Base-by-base conservation (phyloP, 306 rosid species). In the Prunus dulcis region DNA sequence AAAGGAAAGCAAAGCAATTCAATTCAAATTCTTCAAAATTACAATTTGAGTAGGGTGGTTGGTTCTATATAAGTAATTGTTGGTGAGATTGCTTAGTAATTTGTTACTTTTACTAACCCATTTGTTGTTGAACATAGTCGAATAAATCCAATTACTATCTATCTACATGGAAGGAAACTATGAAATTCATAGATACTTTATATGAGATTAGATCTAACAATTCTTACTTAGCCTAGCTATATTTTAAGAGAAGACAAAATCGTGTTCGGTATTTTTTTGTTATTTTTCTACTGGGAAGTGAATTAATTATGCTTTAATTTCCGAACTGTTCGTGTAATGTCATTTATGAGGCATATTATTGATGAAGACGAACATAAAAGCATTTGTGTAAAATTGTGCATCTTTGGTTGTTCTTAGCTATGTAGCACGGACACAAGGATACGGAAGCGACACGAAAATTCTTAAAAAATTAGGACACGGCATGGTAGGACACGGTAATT, bases 91-190 rank as follows among this genome's bases (percentile, higher is more conserved):
- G 45, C 20, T 9, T 10, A 15, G 1, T 73, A 46, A 43, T 62
- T 2, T 45, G 2, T 4, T 60, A 77, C 52, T 47, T 10, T 4
- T 4, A 77, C 93, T 86, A 76, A 87, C 91, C 72, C 86, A 89
- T 86, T 91, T 89, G 85, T 80, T 89, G 49, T 5, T 86, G 85
- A 84, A 89, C 87, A 76, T 81, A 84, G 19, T 9, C 74, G 61
- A 3, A 78, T 80, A 83, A 83, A 74, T 20, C 71, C 80, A 69
- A 60, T 49, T 55, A 56, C 57, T 4, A 12, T 34, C 57, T 4
- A 6, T 34, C 41, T 34, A 34, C 8, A 6, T 3, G 17, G 45
- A 25, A 14, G 66, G 20, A 66, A 62, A 12, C 30, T 73, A 22
- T 58, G 80, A 71, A 75, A 78, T 73, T 81, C 72, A 45, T 74